Conservation (phyloP, 768 basidiomycete species). For the Leucocoprinus leucothites region DNA sequence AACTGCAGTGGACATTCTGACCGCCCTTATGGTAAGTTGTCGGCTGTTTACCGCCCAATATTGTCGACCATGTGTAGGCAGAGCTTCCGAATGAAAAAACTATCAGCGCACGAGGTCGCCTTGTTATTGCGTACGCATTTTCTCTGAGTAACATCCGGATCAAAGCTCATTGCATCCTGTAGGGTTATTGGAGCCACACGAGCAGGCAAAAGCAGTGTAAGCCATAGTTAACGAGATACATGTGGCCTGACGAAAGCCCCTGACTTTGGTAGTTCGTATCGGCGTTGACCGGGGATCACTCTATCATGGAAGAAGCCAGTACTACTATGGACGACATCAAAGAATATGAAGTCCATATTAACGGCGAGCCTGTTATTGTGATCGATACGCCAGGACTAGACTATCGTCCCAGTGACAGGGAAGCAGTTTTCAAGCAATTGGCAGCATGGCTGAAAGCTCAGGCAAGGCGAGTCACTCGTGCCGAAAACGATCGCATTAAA, state of each 20-base stretch:
- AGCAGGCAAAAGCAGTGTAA: not conserved
- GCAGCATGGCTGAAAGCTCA: not conserved
- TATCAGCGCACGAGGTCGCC: not conserved
- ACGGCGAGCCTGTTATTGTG: not conserved
- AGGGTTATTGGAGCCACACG: not conserved
- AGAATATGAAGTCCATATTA: not conserved
- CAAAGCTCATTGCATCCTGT: no score
- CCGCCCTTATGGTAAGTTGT: no score
- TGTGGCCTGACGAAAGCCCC: no score
- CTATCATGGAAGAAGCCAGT: not conserved
- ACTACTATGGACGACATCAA: not conserved
- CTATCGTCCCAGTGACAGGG: not conserved
- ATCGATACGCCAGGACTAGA: constrained; percentile 1
- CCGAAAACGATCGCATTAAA: no score
- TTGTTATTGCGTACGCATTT: constrained; percentile 1
- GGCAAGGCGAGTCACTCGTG: not conserved
- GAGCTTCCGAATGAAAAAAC: not conserved
- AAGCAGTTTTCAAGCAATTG: not conserved
- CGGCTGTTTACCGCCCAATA: no score
- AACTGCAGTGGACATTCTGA: no score
- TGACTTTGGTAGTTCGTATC: not conserved
- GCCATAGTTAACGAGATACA: not conserved
- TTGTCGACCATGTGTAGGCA: not conserved
- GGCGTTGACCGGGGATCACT: not conserved
- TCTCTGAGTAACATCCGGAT: not conserved